A percentile compares a stretch with the other conserved stretches of the same genome.
Evolutionary conservation across 2,329 filamentous ascomycete genomes (phyloP).

Genomic region (Aotearoamyces nothofagi): DNA sequence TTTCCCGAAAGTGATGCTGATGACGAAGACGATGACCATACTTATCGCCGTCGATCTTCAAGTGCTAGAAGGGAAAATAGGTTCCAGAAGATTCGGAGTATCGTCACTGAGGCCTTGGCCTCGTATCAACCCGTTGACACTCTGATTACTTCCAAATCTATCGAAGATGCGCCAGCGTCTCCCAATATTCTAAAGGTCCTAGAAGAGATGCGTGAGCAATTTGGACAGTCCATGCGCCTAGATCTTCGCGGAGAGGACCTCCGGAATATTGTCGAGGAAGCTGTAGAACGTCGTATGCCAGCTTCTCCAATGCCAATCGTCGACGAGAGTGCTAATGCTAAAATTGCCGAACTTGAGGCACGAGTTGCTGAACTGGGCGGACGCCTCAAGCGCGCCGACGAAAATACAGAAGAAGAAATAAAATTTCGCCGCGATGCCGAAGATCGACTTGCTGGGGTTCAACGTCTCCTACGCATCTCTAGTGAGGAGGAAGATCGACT

Average conservation of each 20-base stretch:
- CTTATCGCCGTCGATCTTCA: constrained; percentile 47
- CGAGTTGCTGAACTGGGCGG: constrained; percentile 56
- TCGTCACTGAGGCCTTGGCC: constrained; percentile 59
- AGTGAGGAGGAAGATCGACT: constrained; percentile 61
- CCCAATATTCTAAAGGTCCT: constrained; percentile 50
- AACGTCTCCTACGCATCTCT: constrained; percentile 50
- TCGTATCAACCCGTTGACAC: constrained; percentile 26
- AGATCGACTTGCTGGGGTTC: constrained; percentile 57
- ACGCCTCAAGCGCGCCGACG: constrained; percentile 47
- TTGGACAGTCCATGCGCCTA: constrained; percentile 27
- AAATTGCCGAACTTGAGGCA: constrained; percentile 21
- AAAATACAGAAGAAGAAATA: constrained; percentile 48
- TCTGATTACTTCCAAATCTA: constrained; percentile 9
- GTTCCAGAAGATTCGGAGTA: constrained; percentile 65
- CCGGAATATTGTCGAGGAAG: constrained; percentile 46
- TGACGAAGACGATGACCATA: constrained; percentile 66
- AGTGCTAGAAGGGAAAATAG: constrained; percentile 69
- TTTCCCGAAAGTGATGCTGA: constrained; percentile 77
- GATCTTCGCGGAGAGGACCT: constrained; percentile 37
- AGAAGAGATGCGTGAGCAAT: constrained; percentile 41
- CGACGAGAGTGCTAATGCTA: constrained; percentile 21
- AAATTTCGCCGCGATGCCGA: constrained; percentile 49
- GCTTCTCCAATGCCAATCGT: constrained; percentile 28
- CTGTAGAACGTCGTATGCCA: constrained; percentile 40
- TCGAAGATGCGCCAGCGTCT: constrained; percentile 16